Evolutionary conservation across 805 yeast genomes (phyloP), one percentile per base, ranked within the genome.

Genomic region (Saccharomyces kudriavzevii): DNA sequence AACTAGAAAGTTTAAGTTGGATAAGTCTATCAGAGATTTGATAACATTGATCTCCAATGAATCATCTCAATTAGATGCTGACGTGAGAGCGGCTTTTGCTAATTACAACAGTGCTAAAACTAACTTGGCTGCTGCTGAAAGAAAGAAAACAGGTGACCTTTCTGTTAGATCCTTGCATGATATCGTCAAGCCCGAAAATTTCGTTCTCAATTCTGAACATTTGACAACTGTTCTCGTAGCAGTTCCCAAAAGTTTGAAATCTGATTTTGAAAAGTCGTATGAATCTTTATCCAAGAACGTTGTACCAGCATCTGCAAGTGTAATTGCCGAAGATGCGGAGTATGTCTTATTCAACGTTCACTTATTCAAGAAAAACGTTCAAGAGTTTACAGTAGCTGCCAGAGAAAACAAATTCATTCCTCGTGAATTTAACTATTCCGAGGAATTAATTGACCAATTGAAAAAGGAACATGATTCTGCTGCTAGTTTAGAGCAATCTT

Each of bases 61-160:
- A 68, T 90, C 95, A 1, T 70, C 84, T 57, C 84, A 87, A 52
- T 79, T 94, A 61, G 99, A 94, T 68, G 75, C 80, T 50, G 99
- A 94, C 68, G 87, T 94, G 48, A 81, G 88, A 67, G 72, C 79
- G n/a, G 75, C 87, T n/a, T 85, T 79, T 66, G 81, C 85, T 57
- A 78, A 75, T 60, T 94, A 89, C 73, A 87, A 82, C 63, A 80
- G 82, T 49, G 96, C 97, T 49, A 88, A 85, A 72, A 82, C 95
- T 47, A 87, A 84, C 66, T 77, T 90, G 56, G 78, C 84, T 49
- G 90, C 96, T 11, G 92, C 96, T 9, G 96, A 92, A 70, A 82
- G 97, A 65, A 91, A 91, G 73, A 87, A 86, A 70, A 85, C 88
- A 40, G 99, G 99, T 54, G 97, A 94, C 69, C 77, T 94, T 59